Evolutionary conservation across 2,329 filamentous ascomycete genomes (phyloP).

Genomic region (Cryoendolithus antarcticus): DNA sequence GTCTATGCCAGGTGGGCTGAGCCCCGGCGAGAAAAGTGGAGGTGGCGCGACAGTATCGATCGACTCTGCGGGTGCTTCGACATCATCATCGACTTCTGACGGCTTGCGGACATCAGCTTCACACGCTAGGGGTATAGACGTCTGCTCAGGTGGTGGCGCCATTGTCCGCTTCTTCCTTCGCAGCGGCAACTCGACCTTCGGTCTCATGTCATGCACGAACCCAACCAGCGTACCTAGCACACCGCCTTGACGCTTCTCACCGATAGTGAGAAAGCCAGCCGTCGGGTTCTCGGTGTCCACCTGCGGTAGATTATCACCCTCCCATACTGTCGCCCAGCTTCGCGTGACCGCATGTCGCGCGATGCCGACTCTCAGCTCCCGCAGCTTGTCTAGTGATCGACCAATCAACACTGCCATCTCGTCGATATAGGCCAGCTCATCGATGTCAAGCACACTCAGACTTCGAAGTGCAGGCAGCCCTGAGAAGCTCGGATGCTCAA

Average conservation of each 20-base stretch:
- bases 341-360: slow-evolving; percentile 40
- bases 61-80: neutral
- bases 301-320: slow-evolving; percentile 49
- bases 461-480: slow-evolving; percentile 63
- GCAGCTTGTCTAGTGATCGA: slow-evolving; percentile 51
- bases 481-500: slow-evolving; percentile 71
- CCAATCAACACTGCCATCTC: slow-evolving; percentile 70
- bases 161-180: no score
- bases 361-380: slow-evolving; percentile 63
- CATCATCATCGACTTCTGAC: neutral
- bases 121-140: no score
- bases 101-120: no score
- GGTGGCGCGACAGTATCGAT: neutral
- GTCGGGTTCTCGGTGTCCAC: slow-evolving; percentile 50
- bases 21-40: neutral
- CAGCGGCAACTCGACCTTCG: slow-evolving; percentile 4
- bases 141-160: no score
- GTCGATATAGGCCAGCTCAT: slow-evolving; percentile 70
- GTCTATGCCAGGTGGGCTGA: slow-evolving; percentile 1
- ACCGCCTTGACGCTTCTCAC: slow-evolving; percentile 53
- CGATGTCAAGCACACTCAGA: slow-evolving; percentile 66
- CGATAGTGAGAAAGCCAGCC: slow-evolving; percentile 33
- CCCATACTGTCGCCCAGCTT: slow-evolving; percentile 51
- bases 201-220: slow-evolving; percentile 47
- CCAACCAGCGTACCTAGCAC: slow-evolving; percentile 57